Conservation (phyloP, 2,329 filamentous ascomycete genomes). For the Arthrinium puccinioides region DNA sequence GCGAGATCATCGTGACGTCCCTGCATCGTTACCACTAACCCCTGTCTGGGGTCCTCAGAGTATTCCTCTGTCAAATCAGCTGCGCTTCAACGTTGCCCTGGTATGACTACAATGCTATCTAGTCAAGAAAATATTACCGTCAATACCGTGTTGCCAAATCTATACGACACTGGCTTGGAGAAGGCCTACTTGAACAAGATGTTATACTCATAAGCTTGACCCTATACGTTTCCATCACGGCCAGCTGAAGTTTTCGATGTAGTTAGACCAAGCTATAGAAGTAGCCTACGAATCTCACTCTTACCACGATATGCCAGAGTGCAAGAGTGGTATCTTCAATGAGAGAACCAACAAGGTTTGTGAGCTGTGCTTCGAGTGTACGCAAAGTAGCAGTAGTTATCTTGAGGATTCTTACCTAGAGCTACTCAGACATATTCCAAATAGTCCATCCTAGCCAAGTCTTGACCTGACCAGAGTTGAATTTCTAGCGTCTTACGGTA, state of each 20-base stretch:
- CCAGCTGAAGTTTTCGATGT: background rate
- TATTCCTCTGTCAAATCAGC: constrained; percentile 9
- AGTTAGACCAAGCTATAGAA: constrained; percentile 9
- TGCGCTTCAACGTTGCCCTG: constrained; percentile 6
- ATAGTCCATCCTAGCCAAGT: too few species aligned
- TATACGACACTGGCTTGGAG: constrained; percentile 6
- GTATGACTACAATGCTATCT: constrained; percentile 8
- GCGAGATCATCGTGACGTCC: constrained; percentile 11
- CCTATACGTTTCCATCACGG: background rate
- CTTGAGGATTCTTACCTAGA: constrained; percentile 3
- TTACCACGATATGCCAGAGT: constrained; percentile 7
- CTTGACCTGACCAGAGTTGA: too few species aligned
- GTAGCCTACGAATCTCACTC: constrained; percentile 8
- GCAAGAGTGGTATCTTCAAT: constrained; percentile 9
- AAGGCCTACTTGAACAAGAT: constrained; percentile 9
- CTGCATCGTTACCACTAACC: constrained; percentile 9
- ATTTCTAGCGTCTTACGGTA: too few species aligned
- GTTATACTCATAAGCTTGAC: background rate
- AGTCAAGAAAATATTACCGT: constrained; percentile 11
- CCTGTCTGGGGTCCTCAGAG: constrained; percentile 10
- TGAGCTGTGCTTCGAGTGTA: constrained; percentile 14
- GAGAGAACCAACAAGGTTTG: constrained; percentile 11
- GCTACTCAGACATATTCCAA: background rate
- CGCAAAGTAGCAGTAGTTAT: constrained; percentile 12
- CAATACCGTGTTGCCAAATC: constrained; percentile 10